Base-by-base conservation (phyloP, 2,329 filamentous ascomycete species). In the Zymoseptoria ardabiliae region DNA sequence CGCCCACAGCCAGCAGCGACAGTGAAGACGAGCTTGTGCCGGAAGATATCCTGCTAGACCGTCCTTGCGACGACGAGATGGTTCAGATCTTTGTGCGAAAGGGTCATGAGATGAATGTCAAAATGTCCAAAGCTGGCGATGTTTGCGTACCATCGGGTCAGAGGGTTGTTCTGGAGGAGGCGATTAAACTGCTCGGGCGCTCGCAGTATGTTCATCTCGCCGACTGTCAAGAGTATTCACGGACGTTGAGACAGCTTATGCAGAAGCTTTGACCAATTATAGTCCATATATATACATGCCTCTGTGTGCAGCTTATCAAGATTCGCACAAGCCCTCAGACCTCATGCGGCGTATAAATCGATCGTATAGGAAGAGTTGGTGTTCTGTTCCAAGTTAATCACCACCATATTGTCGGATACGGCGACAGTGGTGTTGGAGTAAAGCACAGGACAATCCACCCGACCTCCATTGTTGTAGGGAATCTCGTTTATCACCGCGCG, bases 41-140 rank as follows among this genome's bases (percentile, higher is more conserved):
- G 11, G 57, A 61, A n/a, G 57, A 54, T 25, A 66, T 66, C 55
- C 60, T 64, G 22, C 60, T 66, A 49, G 64, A 66, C 19, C 58
- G 64, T 20, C 64, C 64, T 7, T 63, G 61, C 23, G 64, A 66
- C 23, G 64, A 66, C 28, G 64, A 66, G 49, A 64, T 66, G 28
- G 59, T 65, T 10, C 64, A 66, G 53, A 63, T 59, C 22, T 66
- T 64, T 22, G 61, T 66, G 17, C 59, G 63, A 3, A 56, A 54
- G 10, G 64, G 64, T 17, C 60, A 63, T 35, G 28, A 50, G 30
- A 66, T 66, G 61, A 60, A 62, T 30, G 61, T 61, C 17, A 56
- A 65, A 13, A 66, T 66, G 54, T 55, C 60, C 9, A 63, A 61
- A 8, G 64, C 63, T 25, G 61, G 61, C 1, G 60, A 65, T 45